phyloP scores from a whole-genome alignment of 352 stramenopile species.

The Plasmopara muralis region DNA sequence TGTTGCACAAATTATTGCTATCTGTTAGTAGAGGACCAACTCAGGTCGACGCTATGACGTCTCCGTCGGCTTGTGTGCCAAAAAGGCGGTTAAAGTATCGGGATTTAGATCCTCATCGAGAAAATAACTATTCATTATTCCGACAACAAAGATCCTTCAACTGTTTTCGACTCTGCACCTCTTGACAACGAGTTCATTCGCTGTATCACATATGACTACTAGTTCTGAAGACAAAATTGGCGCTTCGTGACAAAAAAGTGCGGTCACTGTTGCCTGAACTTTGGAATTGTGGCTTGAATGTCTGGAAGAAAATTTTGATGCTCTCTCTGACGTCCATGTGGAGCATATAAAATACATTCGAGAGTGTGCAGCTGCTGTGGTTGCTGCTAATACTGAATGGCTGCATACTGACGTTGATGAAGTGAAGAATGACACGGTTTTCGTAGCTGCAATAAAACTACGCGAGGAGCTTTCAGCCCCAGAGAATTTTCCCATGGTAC shows the following conservation, averaged over 20 bases:
- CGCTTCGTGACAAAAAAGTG: slow-evolving; percentile 67
- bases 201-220: slow-evolving; percentile 10
- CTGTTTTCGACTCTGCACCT: slow-evolving; percentile 41
- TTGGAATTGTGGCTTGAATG: slow-evolving; percentile 77
- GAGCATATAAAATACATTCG: slow-evolving; percentile 75
- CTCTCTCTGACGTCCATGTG: slow-evolving; percentile 51
- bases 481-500: slow-evolving; percentile 54
- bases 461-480: slow-evolving; percentile 50
- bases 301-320: slow-evolving; percentile 43
- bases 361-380: slow-evolving; percentile 63
- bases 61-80: slow-evolving; percentile 17
- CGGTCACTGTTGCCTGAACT: slow-evolving; percentile 46
- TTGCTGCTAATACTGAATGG: slow-evolving; percentile 36
- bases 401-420: slow-evolving; percentile 15
- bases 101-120: too few species aligned
- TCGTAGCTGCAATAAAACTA: slow-evolving; percentile 30
- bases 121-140: too few species aligned
- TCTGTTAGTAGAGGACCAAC: slow-evolving; percentile 29
- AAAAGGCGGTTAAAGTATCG: too few species aligned
- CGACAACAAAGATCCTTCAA: slow-evolving; percentile 35
- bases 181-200: slow-evolving; percentile 26
- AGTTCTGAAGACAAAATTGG: slow-evolving; percentile 13
- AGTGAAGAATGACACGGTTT: slow-evolving; percentile 23
- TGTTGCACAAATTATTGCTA: slow-evolving; percentile 58
- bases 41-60: neutral